Conservation (phyloP, 75 land plant genomes). For the Adiantum capillusveneris region DNA sequence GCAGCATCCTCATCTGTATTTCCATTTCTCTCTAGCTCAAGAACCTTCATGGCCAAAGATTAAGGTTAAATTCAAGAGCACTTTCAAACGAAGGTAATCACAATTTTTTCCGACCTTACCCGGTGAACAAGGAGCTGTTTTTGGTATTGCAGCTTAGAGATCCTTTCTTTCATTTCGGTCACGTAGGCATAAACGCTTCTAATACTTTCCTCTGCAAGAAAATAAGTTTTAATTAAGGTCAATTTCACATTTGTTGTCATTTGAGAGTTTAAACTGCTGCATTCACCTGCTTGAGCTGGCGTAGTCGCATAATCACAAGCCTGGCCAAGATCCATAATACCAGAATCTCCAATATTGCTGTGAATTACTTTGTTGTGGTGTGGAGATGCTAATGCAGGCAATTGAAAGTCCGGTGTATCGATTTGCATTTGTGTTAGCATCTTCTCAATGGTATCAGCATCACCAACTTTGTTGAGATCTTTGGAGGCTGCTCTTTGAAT, state of each 20-base stretch:
- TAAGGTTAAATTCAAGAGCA: too few relatives aligned
- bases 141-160: slow-evolving; percentile 37
- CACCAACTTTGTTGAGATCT: background rate
- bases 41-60: background rate
- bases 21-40: background rate
- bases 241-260: too few relatives aligned
- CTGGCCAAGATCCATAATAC: background rate
- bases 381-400: background rate
- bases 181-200: slow-evolving; percentile 40
- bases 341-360: background rate
- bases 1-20: background rate
- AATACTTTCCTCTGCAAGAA: slow-evolving; percentile 29
- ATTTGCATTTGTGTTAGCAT: background rate
- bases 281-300: too few relatives aligned
- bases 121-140: slow-evolving; percentile 26
- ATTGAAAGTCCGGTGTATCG: background rate
- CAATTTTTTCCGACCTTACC: too few relatives aligned
- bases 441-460: background rate
- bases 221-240: background rate
- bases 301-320: background rate
- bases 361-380: background rate
- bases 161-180: slow-evolving; percentile 35
- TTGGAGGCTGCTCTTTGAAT: background rate
- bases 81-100: too few relatives aligned
- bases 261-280: too few relatives aligned